Evolutionary conservation across 2,329 filamentous ascomycete species (phyloP).

Genomic region (Sporothrix euskadiensis): DNA sequence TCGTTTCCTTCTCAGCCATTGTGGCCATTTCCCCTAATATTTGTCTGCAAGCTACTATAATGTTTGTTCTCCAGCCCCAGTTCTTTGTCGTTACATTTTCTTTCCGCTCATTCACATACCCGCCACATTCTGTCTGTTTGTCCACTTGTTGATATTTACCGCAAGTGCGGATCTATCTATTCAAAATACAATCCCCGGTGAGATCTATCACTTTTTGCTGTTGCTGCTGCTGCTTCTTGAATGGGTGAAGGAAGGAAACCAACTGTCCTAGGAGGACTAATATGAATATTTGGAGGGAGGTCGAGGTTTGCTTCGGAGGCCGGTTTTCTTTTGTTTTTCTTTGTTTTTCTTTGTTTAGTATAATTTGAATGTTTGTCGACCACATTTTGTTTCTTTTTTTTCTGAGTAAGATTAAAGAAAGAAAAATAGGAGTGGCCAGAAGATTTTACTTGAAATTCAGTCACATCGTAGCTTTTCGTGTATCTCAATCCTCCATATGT

Average conservation of each 20-base stretch:
- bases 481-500: too few relatives aligned
- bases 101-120: not conserved
- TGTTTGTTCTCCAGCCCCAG: not conserved
- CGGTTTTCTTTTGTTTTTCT: not conserved
- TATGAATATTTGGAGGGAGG: not conserved
- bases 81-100: not conserved
- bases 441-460: too few relatives aligned
- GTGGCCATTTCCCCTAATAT: not conserved
- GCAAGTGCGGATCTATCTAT: not conserved
- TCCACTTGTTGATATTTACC: not conserved
- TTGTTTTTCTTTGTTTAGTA: too few relatives aligned
- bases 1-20: not conserved
- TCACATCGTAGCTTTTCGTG: too few relatives aligned
- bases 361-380: too few relatives aligned
- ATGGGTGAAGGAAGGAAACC: not conserved
- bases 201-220: not conserved
- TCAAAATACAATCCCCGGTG: too few relatives aligned
- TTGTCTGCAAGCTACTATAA: not conserved
- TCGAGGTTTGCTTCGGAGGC: not conserved
- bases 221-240: not conserved
- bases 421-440: too few relatives aligned
- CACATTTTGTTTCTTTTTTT: too few relatives aligned
- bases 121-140: not conserved
- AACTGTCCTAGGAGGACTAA: not conserved
- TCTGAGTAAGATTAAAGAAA: too few relatives aligned